Conservation (phyloP, 2,329 filamentous ascomycete species). For the Fusarium pininemorale region DNA sequence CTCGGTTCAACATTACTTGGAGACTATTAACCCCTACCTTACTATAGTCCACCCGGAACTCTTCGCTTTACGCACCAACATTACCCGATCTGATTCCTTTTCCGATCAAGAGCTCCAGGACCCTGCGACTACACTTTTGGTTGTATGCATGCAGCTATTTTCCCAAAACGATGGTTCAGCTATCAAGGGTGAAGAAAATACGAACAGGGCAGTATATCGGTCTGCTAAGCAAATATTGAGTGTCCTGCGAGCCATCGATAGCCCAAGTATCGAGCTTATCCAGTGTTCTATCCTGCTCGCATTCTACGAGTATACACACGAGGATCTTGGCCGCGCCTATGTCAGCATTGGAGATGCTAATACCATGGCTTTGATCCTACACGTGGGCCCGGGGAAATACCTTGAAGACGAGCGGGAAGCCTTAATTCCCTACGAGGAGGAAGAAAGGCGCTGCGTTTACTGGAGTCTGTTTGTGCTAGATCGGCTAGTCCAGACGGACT, state of each 20-base stretch:
- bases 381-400: conserved; percentile 49
- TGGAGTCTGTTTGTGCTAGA: conserved; percentile 56
- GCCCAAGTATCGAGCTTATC: conserved; percentile 51
- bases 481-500: conserved; percentile 47
- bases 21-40: conserved; percentile 53
- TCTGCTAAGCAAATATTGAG: conserved; percentile 51
- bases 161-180: conserved; percentile 47
- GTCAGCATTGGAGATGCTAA: conserved; percentile 53
- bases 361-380: conserved; percentile 47
- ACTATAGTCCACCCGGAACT: conserved; percentile 51
- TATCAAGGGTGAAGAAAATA: conserved; percentile 44
- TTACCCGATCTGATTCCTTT: neutral
- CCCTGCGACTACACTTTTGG: conserved; percentile 49
- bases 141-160: conserved; percentile 54
- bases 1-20: conserved; percentile 49
- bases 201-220: conserved; percentile 49
- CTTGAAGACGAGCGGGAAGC: conserved; percentile 40
- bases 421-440: conserved; percentile 44
- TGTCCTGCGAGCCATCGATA: conserved; percentile 46
- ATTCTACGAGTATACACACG: conserved; percentile 56
- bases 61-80: conserved; percentile 44
- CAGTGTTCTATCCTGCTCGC: conserved; percentile 53
- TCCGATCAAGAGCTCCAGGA: conserved; percentile 24
- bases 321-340: conserved; percentile 53
- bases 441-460: conserved; percentile 53